Base-by-base conservation (phyloP, 2,329 filamentous ascomycete species). In the Elsinoe perseae region DNA sequence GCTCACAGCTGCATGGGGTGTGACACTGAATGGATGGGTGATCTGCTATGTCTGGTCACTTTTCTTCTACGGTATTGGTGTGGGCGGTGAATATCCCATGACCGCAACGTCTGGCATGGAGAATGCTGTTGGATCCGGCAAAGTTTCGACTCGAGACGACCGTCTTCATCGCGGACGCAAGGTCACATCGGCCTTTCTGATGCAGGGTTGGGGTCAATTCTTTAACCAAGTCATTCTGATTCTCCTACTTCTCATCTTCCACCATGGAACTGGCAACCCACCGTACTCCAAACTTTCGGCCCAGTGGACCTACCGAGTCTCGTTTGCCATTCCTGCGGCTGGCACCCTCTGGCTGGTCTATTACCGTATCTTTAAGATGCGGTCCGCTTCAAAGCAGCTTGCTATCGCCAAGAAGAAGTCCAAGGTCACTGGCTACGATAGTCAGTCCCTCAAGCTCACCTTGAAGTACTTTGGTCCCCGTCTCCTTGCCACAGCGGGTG, bases 161-260 rank as follows among this genome's bases (percentile, higher is more conserved):
- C 89, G 92, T 69, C 83, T 97, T 54, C 92, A 97, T 76, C 89
- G 92, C 73, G 92, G 92, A 61, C 88, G 92, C 68, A 95, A 95
- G 72, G 92, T 96, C 69, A 95, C 90, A 62, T 89, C 86, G 71
- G 91, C 92, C 58, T 97, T 97, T 77, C 73, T 97, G 73, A 96
- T 97, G 92, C 92, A 97, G 73, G 92, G 92, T 56, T 97, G 92
- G 92, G 92, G 92, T 62, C 92, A 97, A 72, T 88, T 95, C 70
- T 78, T 88, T 77, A 97, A 97, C 81, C 92, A 96, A 74, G 85
- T 87, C 64, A 74, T 95, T 57, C 80, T 97, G 61, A 95, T 97
- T 66, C 70, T 95, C 55, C 77, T 95, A 52, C 81, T 96, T 58
- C 78, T 95, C 64, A 87, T 92, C 73, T 93, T 95, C 81, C 89